These are phyloP conservation scores for Cyamopsis tetragonoloba DNA, from an alignment of 306 rosid genomes.

Conservation along the genomic window DNA sequence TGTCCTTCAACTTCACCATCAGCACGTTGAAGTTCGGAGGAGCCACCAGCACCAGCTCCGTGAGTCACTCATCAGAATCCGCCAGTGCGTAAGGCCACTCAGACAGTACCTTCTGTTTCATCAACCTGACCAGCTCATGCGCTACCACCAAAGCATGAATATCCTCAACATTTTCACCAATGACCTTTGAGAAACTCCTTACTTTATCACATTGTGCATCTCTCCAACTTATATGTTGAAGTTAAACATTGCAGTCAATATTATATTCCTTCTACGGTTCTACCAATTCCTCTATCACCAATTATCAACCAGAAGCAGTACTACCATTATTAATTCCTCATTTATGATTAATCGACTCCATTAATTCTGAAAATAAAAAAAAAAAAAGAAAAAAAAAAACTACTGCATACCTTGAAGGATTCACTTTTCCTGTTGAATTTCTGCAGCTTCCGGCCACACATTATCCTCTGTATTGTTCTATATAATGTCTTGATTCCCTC, in stretches of 20 bases:
- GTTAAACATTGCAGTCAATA: too few relatives aligned
- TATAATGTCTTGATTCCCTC: neutral
- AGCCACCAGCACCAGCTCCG: slow-evolving; percentile 28
- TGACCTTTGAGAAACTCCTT: slow-evolving; percentile 6
- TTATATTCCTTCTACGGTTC: too few relatives aligned
- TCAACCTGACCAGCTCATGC: slow-evolving; percentile 20
- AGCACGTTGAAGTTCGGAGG: slow-evolving; percentile 18
- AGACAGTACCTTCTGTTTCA: slow-evolving; percentile 10
- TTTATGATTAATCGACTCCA: neutral
- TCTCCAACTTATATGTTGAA: too few relatives aligned
- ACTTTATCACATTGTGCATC: neutral
- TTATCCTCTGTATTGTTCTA: neutral
- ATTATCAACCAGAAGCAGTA: neutral
- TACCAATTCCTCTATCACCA: neutral
- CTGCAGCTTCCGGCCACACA: neutral
- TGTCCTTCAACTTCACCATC: neutral
- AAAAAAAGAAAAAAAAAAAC: too few relatives aligned
- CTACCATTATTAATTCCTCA: neutral
- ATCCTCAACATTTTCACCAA: slow-evolving; percentile 29
- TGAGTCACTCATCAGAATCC: slow-evolving; percentile 15
- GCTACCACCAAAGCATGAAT: slow-evolving; percentile 22
- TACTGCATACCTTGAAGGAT: neutral
- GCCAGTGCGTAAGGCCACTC: slow-evolving; percentile 27
- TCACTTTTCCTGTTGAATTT: neutral
- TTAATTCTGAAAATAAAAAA: too few relatives aligned